Evolutionary conservation across 2,329 filamentous ascomycete genomes (phyloP), one percentile per base, ranked within the genome.

Genomic region (Ascochyta koolunga): DNA sequence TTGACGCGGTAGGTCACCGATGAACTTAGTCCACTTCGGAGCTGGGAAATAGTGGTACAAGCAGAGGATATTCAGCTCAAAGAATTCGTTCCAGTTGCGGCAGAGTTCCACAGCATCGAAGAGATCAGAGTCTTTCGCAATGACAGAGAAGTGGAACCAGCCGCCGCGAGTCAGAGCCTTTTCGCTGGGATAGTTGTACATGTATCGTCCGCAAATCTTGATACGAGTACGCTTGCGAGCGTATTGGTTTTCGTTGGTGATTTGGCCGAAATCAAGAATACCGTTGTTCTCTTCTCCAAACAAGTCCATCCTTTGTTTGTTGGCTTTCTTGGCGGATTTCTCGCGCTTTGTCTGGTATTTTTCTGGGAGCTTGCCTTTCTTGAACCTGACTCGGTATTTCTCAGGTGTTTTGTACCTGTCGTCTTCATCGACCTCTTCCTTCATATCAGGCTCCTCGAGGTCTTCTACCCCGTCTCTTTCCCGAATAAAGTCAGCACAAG

Each of bases 131-230:
- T 80, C 77, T 62, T 80, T 81, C 2, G 79, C 79, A 59, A 82
- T 76, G 55, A 82, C 71, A 19, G 77, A 80, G 61, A 82, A 82
- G 27, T 82, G 80, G 19, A 80, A 69, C 80, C 80, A 82, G 4
- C 80, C 79, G 24, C 77, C 75, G 47, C 79, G 71, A 40, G 70
- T 76, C 72, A 82, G 78, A 3, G 78, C 76, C 32, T 73, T 76
- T 56, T 80, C 74, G 50, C 75, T 79, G 8, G 79, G 78, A 58
- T 82, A 81, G 64, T 82, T 81, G 72, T 79, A 82, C 60, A 82
- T 82, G 46, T 71, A 76, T 38, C 73, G 76, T 10, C 80, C 79
- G 46, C 67, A 82, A 9, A 82, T 68, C 45, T 73, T 78, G 49
- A 82, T 75, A 44, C 76, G 75, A 56, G 78, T 77, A 49, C 74